Evolutionary conservation across 1,284 basidiomycete genomes (phyloP).

Genomic region (Boletus mariae): DNA sequence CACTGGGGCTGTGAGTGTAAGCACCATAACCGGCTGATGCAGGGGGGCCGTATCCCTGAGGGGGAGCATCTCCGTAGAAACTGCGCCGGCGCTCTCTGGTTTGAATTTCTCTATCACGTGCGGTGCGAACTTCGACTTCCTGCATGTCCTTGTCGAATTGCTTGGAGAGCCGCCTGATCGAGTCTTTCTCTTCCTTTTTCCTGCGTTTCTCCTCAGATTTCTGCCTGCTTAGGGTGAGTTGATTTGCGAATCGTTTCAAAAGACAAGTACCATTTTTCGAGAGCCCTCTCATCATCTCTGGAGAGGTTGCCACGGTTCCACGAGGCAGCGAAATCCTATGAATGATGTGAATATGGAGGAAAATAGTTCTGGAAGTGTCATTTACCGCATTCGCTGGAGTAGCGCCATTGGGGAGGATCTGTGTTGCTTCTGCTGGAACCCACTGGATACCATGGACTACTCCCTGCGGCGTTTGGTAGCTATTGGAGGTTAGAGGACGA

Average conservation of each 20-base stretch:
- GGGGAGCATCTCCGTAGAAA: conserved; percentile 32
- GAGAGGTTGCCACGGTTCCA: conserved; percentile 46
- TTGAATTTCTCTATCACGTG: conserved; percentile 51
- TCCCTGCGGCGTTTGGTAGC: conserved; percentile 68
- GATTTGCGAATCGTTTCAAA: conserved; percentile 1
- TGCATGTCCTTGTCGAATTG: conserved; percentile 42
- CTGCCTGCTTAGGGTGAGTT: conserved; percentile 41
- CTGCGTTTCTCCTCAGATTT: conserved; percentile 54
- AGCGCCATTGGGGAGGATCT: conserved; percentile 54
- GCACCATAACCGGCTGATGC: conserved; percentile 21
- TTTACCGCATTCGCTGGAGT: conserved; percentile 55
- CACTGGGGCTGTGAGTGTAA: conserved; percentile 27
- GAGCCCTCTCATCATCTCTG: conserved; percentile 40
- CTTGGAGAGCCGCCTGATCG: conserved; percentile 48
- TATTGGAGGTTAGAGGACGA: conserved; percentile 32
- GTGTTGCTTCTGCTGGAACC: conserved; percentile 66
- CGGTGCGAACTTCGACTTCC: conserved; percentile 50
- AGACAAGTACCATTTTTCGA: conserved; percentile 48
- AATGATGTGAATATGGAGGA: conserved; percentile 4
- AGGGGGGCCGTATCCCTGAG: conserved; percentile 21
- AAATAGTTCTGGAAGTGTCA: not conserved
- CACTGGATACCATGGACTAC: conserved; percentile 70
- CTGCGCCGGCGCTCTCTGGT: conserved; percentile 33
- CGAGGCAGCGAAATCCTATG: conserved; percentile 55
- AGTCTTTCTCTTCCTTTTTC: conserved; percentile 54